Evolutionary conservation across 768 basidiomycete species (phyloP).

Genomic region (Roridomyces roridus): DNA sequence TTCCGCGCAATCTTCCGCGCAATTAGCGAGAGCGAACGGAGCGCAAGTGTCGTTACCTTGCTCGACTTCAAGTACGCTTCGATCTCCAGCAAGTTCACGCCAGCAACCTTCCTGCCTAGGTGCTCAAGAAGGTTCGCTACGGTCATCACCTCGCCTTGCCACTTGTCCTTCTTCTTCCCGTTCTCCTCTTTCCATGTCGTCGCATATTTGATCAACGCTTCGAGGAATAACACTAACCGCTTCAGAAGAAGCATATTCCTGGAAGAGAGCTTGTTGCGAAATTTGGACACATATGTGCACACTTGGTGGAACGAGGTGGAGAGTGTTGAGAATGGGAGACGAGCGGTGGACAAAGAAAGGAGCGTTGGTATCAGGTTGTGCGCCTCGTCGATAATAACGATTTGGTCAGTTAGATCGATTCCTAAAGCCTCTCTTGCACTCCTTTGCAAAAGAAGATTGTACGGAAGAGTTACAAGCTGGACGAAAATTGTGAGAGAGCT

Average conservation of each 20-base stretch:
- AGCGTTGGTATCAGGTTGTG: conserved; percentile 94
- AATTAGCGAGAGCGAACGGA: neutral
- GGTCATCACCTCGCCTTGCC: conserved; percentile 64
- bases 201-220: conserved; percentile 66
- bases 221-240: conserved; percentile 76
- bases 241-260: conserved; percentile 80
- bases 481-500: neutral
- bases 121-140: conserved; percentile 67
- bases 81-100: conserved; percentile 85
- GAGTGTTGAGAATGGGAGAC: conserved; percentile 64
- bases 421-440: conserved; percentile 86
- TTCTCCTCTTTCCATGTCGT: conserved; percentile 57
- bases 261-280: conserved; percentile 77
- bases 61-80: conserved; percentile 82
- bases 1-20: conserved; percentile 67
- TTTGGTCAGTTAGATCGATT: conserved; percentile 82
- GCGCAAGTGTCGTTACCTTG: conserved; percentile 60
- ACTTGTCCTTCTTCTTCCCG: conserved; percentile 20
- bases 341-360: conserved; percentile 81
- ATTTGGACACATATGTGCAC: conserved; percentile 75
- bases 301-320: conserved; percentile 75
- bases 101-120: conserved; percentile 71
- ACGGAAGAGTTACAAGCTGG: conserved; percentile 91
- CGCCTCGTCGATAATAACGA: conserved; percentile 94
- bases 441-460: conserved; percentile 88